These are phyloP conservation scores for Arachis stenosperma DNA, from an alignment of 306 rosid genomes.

Conservation along the genomic window DNA sequence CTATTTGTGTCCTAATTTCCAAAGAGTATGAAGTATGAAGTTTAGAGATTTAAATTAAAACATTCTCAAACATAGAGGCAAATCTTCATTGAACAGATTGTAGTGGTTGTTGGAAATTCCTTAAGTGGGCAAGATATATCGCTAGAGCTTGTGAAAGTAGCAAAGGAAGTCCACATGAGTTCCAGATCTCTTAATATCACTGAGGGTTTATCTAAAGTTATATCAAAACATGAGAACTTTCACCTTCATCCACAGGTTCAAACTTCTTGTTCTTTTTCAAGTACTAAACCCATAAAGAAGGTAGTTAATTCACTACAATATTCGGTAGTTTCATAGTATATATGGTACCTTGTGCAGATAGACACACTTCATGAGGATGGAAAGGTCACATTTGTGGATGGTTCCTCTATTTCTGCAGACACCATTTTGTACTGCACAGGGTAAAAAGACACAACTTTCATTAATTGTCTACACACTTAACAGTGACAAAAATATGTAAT, in stretches of 20 bases:
- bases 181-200: constrained; percentile 62
- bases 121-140: constrained; percentile 90
- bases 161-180: constrained; percentile 76
- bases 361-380: constrained; percentile 81
- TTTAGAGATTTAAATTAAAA: neutral
- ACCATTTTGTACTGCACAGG: constrained; percentile 85
- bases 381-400: constrained; percentile 68
- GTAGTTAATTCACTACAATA: neutral
- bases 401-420: constrained; percentile 71
- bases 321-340: constrained; percentile 18
- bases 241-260: constrained; percentile 80
- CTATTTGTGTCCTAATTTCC: neutral
- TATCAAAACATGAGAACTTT: constrained; percentile 64
- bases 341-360: constrained; percentile 58
- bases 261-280: neutral
- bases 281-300: neutral
- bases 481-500: constrained; percentile 14
- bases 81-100: constrained; percentile 50
- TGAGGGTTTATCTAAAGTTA: constrained; percentile 80
- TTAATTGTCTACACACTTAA: neutral
- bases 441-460: constrained; percentile 43
- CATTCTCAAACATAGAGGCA: constrained; percentile 2
- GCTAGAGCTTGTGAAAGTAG: constrained; percentile 75
- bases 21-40: neutral
- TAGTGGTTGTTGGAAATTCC: constrained; percentile 87